phyloP scores from a whole-genome alignment of 2,329 filamentous ascomycete species.

The Fusarium nanum region DNA sequence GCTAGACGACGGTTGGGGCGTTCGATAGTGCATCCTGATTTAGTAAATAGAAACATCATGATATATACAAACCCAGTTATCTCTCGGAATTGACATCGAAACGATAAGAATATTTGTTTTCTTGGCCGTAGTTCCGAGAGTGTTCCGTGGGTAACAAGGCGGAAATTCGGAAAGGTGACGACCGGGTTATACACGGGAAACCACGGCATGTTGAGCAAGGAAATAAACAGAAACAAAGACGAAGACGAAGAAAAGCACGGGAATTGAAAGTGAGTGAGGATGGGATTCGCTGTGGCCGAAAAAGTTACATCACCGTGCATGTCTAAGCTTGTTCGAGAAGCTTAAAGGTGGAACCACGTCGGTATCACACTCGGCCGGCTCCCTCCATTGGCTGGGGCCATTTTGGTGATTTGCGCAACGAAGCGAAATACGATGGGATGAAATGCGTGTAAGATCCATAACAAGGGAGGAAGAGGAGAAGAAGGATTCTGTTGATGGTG shows the following conservation, averaged over 20 bases:
- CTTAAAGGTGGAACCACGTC: conserved; percentile 10
- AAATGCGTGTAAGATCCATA: conserved; percentile 1
- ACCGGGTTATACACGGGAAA: conserved; percentile 37
- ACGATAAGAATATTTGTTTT: conserved; percentile 13
- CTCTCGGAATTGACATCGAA: background rate
- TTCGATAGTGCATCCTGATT: conserved; percentile 55
- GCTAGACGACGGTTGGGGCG: conserved; percentile 79
- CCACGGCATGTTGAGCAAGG: conserved; percentile 6
- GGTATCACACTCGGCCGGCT: conserved; percentile 33
- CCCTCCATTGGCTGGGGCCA: conserved; percentile 17
- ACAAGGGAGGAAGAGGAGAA: background rate
- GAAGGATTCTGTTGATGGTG: background rate
- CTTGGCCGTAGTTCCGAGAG: conserved; percentile 21
- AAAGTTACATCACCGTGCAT: conserved; percentile 44
- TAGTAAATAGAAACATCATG: conserved; percentile 3
- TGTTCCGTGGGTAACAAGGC: conserved; percentile 13
- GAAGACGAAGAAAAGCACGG: background rate
- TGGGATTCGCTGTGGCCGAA: conserved; percentile 31
- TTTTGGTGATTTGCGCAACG: conserved; percentile 6
- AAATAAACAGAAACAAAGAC: background rate
- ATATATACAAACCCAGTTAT: background rate
- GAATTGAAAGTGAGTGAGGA: background rate
- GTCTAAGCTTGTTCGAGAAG: conserved; percentile 28
- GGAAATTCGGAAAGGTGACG: background rate
- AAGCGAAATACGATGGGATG: background rate